phyloP scores from a whole-genome alignment of 768 basidiomycete genomes.

The Epithele typhae region DNA sequence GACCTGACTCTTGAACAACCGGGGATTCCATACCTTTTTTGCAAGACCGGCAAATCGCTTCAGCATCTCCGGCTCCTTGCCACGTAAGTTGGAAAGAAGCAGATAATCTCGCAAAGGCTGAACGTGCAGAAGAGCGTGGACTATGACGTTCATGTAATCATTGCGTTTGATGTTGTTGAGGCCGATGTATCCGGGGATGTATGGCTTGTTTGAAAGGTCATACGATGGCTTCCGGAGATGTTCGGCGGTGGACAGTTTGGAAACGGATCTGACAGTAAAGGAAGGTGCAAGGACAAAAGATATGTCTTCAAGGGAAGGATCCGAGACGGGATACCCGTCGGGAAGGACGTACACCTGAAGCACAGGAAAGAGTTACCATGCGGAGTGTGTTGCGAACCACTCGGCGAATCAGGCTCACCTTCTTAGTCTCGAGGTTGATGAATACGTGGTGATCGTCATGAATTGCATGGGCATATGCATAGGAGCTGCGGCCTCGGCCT shows the following conservation, averaged over 20 bases:
- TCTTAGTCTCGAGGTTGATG: constrained; percentile 90
- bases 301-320: constrained; percentile 96
- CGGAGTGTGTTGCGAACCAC: too few relatives aligned
- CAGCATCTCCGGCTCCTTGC: constrained; percentile 82
- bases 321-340: constrained; percentile 93
- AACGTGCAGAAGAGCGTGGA: constrained; percentile 90
- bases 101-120: constrained; percentile 85
- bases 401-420: constrained; percentile 51
- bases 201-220: constrained; percentile 77
- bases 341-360: constrained; percentile 93
- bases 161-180: constrained; percentile 97
- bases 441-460: constrained; percentile 99
- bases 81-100: constrained; percentile 66
- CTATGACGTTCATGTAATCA: constrained; percentile 96
- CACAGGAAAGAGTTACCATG: background rate
- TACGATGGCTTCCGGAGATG: constrained; percentile 74
- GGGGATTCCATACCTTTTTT: constrained; percentile 95
- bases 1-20: constrained; percentile 96
- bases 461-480: constrained; percentile 95
- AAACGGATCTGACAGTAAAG: constrained; percentile 63
- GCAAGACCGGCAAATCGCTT: constrained; percentile 83
- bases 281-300: constrained; percentile 82
- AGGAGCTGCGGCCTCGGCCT: constrained; percentile 88
- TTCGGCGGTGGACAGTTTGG: constrained; percentile 50
- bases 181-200: constrained; percentile 91